Evolutionary conservation across 208 protist species (phyloP), one percentile per base, ranked within the genome.

Genomic region (Phytomonas sp.): DNA sequence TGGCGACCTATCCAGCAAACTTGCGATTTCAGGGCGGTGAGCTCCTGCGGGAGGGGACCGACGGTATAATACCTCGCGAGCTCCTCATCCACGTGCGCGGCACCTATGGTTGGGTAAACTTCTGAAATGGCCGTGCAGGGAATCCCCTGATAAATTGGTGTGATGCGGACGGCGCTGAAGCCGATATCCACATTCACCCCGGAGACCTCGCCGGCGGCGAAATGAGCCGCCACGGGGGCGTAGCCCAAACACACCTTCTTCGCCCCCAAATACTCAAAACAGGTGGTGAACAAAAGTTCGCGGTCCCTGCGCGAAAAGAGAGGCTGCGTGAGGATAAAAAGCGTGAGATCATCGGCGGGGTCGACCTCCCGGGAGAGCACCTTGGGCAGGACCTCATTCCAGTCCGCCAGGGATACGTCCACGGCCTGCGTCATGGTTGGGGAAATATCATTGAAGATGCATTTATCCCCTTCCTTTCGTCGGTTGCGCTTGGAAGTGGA

Each of bases 141-240:
- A 1, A 82, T 63, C 29, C 80, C 81, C 14, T 79, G 68, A 23
- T 77, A 29, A 19, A 94, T 77, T 23, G 90, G 83, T 10, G 81
- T 83, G 23, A 89, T 56, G 30, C 84, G 82, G 6, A 87, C 87
- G 10, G 78, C 79, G 42, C 75, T 66, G 71, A 88, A 89, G 36
- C 90, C 90, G 23, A 93, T 37, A 69, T 95, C 90, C 0, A 92
- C 76, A 45, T 70, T 66, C 12, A 93, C 71, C 2, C 90, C 90
- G 12, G 85, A 88, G 19, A 79, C 90, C 45, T 86, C 78, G 8
- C 86, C 90, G 0, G 73, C 79, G 23, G 84, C 81, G 75, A 88
- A 93, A 11, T 92, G 83, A 6, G 84, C 79, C 0, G 84, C 69
- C 31, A 78, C 76, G 11, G 86, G 76, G 3, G 78, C 70, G 74